A percentile compares a stretch with the other conserved stretches of the same genome.
These are phyloP conservation scores for Pisolithus albus DNA, from an alignment of 768 basidiomycete species.

Conservation along the genomic window DNA sequence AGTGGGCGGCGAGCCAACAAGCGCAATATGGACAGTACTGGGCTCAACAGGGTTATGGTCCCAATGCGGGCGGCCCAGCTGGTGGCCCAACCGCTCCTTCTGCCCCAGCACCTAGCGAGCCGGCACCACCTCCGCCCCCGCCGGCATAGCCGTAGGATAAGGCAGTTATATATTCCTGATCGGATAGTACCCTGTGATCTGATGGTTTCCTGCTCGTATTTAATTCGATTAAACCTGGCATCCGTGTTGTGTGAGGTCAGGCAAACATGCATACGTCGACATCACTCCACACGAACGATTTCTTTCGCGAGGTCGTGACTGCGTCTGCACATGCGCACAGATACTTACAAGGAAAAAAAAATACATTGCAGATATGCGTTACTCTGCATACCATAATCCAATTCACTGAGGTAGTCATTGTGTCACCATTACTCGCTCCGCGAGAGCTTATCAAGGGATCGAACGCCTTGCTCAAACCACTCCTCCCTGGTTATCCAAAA, in stretches of 20 bases:
- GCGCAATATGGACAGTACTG: constrained; percentile 77
- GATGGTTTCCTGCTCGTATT: constrained; percentile 13
- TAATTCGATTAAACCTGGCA: constrained; percentile 21
- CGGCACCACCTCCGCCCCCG: constrained; percentile 18
- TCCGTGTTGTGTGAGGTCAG: not conserved
- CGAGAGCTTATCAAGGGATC: constrained; percentile 80
- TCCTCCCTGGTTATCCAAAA: constrained; percentile 96
- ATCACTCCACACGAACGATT: no score
- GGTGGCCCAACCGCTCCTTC: constrained; percentile 24
- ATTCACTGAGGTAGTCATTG: not conserved
- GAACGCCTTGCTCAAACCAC: constrained; percentile 87
- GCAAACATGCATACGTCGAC: no score
- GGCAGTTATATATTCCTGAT: not conserved
- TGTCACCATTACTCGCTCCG: constrained; percentile 44
- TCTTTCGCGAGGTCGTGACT: no score
- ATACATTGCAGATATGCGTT: not conserved
- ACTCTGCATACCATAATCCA: not conserved
- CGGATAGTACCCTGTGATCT: constrained; percentile 14
- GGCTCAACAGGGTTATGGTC: constrained; percentile 45
- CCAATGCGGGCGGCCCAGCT: constrained; percentile 9
- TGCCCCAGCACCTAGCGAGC: constrained; percentile 13
- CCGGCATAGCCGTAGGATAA: constrained; percentile 17
- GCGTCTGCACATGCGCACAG: not conserved
- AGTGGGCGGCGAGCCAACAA: constrained; percentile 61
- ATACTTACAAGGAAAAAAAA: not conserved